Evolutionary conservation across 345 rosid genomes (phyloP), one percentile per base, ranked within the genome.

Genomic region (Pugionium cornutum): DNA sequence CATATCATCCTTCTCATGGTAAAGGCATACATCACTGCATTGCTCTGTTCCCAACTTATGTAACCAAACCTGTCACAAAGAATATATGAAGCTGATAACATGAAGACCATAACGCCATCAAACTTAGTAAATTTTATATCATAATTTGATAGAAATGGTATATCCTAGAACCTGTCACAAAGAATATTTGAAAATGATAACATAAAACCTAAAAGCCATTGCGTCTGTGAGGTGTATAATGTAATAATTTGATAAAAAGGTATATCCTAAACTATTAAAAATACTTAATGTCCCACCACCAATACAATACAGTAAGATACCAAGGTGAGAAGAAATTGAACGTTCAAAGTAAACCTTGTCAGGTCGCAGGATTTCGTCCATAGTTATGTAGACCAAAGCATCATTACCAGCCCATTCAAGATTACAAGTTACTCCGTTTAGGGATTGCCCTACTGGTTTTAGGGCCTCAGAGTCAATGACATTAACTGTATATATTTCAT

Each of bases 1-100:
- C 78, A 75, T 89, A 56, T 89, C 96, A 80, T 92, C 94, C 79
- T 88, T 80, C 79, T 92, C 97, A 40, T 89, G 94, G 71, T 89
- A 88, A 60, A 92, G 89, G 79, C 96, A 83, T 9, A 67, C 48
- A 69, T 92, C 98, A 73, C 63, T 80, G 36, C 82, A 75, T 44
- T 85, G 97, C 34, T 83, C 87, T 1, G 91, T 78, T 58, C 84
- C 97, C 83, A 92, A 53, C 82, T 83, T 84, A 77, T 92, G 98
- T 58, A 89, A 77, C 98, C 98, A 92, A 43, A 73, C 94, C 97
- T 92, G 69, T 69, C 28, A 70, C 48, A 35, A 36, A 75, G 62
- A 76, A 42, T 4, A 51, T 61, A 63, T 2, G 11, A 58, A 25
- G 47, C 34, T 43, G 42, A 72, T 1, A 34, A 34, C 52, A 46